Base-by-base conservation (phyloP, 768 basidiomycete genomes). In the Lentinula sp. region DNA sequence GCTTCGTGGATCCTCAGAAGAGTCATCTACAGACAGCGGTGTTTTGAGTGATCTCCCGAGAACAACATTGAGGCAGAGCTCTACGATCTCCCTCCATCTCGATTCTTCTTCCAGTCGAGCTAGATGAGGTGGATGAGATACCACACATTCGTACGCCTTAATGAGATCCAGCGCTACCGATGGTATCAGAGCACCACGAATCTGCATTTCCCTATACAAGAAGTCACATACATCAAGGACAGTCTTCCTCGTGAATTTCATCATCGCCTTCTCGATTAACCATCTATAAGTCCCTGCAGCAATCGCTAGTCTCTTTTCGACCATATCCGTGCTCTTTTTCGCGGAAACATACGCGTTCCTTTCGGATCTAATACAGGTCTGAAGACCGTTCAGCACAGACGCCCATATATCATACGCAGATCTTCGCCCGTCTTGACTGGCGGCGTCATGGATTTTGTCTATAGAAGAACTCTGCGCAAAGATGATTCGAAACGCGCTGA, bases 101-200 rank as follows among this genome's bases (percentile, higher is more conserved):
- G 5, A 6, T 32, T 56, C 74, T 39, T 80, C 75, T 9, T 84
- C 84, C 56, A 95, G 67, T 65, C 88, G 85, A 48, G 95, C 89
- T 59, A 95, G 76, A 72, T 98, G 95, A 2, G 93, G 87, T 2
- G 75, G 70, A 71, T 85, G 88, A 60, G 76, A 75, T 56, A 92
- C 74, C 8, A 98, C 68, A 61, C 75, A 76, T 59, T 83, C 83
- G 53, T 97, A 76, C 0, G 89, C 80, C 70, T 95, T 95, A 60
- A 89, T 77, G 70, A 93, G 95, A 70, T 95, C 85, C 63, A 91
- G 72, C 10, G 91, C 86, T 3, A 93, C 78, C 0, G 86, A 84
- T 3, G 75, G 68, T 62, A 87, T 78, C 13, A 97, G 74, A 39
- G 76, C 69, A 40, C 79, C 77, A 21, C 78, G 75, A 66, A 84